Evolutionary conservation across 352 stramenopile genomes (phyloP), one percentile per base, ranked within the genome.

Genomic region (Phytophthora palmivora): DNA sequence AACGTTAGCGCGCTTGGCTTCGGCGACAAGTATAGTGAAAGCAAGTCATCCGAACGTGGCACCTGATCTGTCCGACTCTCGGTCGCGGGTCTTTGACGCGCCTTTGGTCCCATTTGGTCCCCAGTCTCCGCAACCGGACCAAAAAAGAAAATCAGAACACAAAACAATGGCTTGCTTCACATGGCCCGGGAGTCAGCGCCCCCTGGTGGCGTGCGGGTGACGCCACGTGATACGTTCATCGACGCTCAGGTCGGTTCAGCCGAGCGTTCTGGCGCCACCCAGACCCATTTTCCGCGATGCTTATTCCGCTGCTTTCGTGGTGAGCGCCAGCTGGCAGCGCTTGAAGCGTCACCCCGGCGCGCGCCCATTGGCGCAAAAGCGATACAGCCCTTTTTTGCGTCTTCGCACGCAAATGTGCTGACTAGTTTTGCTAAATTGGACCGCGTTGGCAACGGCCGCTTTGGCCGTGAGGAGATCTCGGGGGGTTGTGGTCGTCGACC

Each of bases 121-220:
- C 22, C 10, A 45, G 52, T 62, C 42, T 41, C 50, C 22, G 34
- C 47, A 43, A 5, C 18, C 14, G 22, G 33, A 49, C 28, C 14
- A 61, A 58, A 62, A 62, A 48, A 46, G 37, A 69, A 67, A 63
- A 67, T 45, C 49, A 60, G 46, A 57, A 33, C 18, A n/a, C n/a
- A n/a, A n/a, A n/a, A n/a, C n/a, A n/a, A n/a, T n/a, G n/a, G n/a
- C n/a, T n/a, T n/a, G n/a, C n/a, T n/a, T n/a, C n/a, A n/a, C n/a
- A n/a, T n/a, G n/a, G n/a, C n/a, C n/a, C 15, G 41, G 32, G 21
- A 37, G 24, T 16, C 39, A 24, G 15, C 18, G 28, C 5, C 30
- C 26, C 4, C 10, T 30, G 28, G 22, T 66, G 48, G 39, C 38
- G 56, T 61, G 58, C 36, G 26, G 33, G 45, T 69, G 60, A 56